Evolutionary conservation across 2,329 filamentous ascomycete species (phyloP).

Genomic region (Trichoderma sp.): DNA sequence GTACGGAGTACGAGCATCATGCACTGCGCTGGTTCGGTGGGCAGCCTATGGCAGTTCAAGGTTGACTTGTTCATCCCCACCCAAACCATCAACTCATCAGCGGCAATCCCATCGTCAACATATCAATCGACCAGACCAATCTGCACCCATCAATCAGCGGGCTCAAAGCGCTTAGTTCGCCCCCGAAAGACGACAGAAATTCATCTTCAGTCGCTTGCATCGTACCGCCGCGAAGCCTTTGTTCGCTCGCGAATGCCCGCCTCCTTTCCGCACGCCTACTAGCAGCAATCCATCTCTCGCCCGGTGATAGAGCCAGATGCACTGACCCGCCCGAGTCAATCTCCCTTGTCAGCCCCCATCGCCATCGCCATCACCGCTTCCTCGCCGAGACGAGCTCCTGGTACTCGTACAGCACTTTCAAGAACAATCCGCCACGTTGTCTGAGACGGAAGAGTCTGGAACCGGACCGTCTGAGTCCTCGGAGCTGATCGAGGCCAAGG

Average conservation of each 20-base stretch:
- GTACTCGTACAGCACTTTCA: conserved; percentile 16
- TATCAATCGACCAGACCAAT: conserved; percentile 11
- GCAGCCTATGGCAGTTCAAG: background rate
- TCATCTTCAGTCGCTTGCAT: background rate
- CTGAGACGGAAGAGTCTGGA: conserved; percentile 34
- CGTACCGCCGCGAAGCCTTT: background rate
- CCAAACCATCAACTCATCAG: conserved; percentile 17
- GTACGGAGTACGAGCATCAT: background rate
- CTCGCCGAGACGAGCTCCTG: conserved; percentile 20
- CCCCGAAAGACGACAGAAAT: background rate
- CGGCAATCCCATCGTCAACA: conserved; percentile 6
- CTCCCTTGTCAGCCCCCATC: conserved; percentile 19
- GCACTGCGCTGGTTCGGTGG: background rate
- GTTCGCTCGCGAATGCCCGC: background rate
- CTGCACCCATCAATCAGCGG: conserved; percentile 3
- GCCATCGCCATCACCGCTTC: conserved; percentile 21
- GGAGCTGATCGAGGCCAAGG: conserved; percentile 35
- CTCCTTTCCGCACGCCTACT: conserved; percentile 3
- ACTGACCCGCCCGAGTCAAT: conserved; percentile 21
- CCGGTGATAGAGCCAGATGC: conserved; percentile 14
- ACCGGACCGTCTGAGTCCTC: conserved; percentile 38
- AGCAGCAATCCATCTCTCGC: background rate
- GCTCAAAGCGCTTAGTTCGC: background rate
- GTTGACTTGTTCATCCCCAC: conserved; percentile 7
- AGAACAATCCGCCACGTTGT: conserved; percentile 39